Evolutionary conservation across 2,329 filamentous ascomycete species (phyloP), one percentile per base, ranked within the genome.

Genomic region (Colletotrichum sp.): DNA sequence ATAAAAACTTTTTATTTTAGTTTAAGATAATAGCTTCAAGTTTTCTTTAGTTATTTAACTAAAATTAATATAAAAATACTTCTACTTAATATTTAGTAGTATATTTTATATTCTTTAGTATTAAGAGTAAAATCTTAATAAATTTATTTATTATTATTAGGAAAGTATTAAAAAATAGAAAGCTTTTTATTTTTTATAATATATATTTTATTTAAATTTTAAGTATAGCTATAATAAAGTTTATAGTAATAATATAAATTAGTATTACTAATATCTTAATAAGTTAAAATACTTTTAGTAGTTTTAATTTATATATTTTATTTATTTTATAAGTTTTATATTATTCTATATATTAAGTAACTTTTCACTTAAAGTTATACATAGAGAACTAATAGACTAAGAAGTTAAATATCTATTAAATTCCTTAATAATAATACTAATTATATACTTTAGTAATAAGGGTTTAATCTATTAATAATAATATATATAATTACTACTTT

Each of bases 111-210:
- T 34, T 71, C 8, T 28, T 52, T 44, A 68, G 1, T 36, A 57
- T 59, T 60, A 60, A 60, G 6, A 55, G n/a, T n/a, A 6, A 55
- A 3, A 0, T 55, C 2, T 24, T 55, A 12, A 3, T 55, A 55
- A 55, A 21, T 7, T 55, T 55, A 55, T 55, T 8, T 18, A 24
- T 55, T 21, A 55, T 3, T 24, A 24, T 55, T n/a, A 21, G 4
- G n/a, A 55, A 2, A 6, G 9, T 85, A 81, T 75, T 78, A 82
- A 52, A 34, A 2, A 6, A 34, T 34, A 34, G 1, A 13, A 34
- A 34, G 12, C 2, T 12, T 34, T 34, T 1, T 30, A 30, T 30
- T 30, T 30, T 3, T 30, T 16, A 39, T 39, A 18, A 2, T 39
- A 18, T 39, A 39, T 18, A 39, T 0, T 5, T 39, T 39, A 18